A percentile compares a stretch with the other conserved stretches of the same genome.
These are phyloP conservation scores for Globisporangium nunn DNA, from an alignment of 352 stramenopile genomes.

Conservation along the genomic window DNA sequence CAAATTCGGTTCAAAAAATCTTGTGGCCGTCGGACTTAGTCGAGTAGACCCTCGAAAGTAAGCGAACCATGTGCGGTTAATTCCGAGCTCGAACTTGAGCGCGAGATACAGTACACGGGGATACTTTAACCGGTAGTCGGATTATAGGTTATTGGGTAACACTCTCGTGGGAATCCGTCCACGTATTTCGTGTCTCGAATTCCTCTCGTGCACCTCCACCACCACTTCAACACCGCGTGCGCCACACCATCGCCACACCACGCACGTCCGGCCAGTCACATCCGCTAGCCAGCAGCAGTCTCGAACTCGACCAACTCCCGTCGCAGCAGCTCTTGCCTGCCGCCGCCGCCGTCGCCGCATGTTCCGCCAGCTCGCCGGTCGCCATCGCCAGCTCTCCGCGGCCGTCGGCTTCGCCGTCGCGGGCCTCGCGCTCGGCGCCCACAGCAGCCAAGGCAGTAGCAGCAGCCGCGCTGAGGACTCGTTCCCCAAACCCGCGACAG, in stretches of 20 bases:
- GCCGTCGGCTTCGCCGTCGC: conserved; percentile 39
- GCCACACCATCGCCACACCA: conserved; percentile 2
- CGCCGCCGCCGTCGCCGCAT: conserved; percentile 19
- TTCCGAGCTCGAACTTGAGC: neutral
- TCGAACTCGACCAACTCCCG: neutral
- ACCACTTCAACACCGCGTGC: neutral
- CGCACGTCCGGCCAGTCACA: neutral
- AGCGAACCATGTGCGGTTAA: no score
- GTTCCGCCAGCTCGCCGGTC: conserved; percentile 65
- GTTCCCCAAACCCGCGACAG: conserved; percentile 45
- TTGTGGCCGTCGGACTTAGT: neutral
- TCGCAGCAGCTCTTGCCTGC: no score
- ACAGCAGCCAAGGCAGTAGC: conserved; percentile 12
- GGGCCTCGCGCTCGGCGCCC: conserved; percentile 33
- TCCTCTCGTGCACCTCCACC: neutral
- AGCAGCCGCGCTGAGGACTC: conserved; percentile 36
- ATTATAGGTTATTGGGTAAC: no score
- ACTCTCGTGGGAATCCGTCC: neutral
- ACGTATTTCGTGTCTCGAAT: neutral
- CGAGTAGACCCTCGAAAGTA: neutral
- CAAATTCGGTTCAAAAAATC: neutral
- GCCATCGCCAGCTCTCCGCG: conserved; percentile 38
- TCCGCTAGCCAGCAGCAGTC: neutral
- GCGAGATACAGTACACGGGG: no score
- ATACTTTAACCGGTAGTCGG: no score